A percentile compares a stretch with the other conserved stretches of the same genome.
Conservation (phyloP, 2,329 filamentous ascomycete genomes). For the Cladophialophora yegresii region DNA sequence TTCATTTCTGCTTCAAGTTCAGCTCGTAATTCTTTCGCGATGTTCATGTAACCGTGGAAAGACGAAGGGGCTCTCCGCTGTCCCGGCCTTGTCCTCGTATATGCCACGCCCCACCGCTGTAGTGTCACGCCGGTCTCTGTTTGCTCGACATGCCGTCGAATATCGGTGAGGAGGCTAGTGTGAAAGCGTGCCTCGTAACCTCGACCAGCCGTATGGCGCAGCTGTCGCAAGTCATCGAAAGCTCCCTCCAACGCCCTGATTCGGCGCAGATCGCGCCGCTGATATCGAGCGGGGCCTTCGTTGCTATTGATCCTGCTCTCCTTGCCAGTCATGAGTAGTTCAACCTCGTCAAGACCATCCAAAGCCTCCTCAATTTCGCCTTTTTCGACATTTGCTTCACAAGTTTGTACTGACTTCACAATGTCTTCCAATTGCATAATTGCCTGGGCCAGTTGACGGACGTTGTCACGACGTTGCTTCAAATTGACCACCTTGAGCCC, state of each 20-base stretch:
- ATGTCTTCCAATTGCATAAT: constrained; percentile 80
- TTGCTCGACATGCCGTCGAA: constrained; percentile 75
- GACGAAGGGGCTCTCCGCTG: constrained; percentile 67
- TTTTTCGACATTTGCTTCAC: constrained; percentile 77
- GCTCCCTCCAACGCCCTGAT: constrained; percentile 80
- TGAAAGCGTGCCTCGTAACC: constrained; percentile 82
- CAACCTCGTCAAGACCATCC: constrained; percentile 73
- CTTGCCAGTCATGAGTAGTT: constrained; percentile 73
- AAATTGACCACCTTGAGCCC: constrained; percentile 85
- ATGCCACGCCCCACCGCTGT: constrained; percentile 79
- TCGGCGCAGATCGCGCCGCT: constrained; percentile 66
- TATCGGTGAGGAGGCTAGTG: constrained; percentile 72
- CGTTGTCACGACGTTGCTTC: constrained; percentile 77
- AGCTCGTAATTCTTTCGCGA: constrained; percentile 69
- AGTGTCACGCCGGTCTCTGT: constrained; percentile 73
- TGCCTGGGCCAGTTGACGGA: constrained; percentile 77
- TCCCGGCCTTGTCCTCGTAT: constrained; percentile 68
- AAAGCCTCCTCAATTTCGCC: constrained; percentile 83
- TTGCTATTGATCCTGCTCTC: constrained; percentile 36
- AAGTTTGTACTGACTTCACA: constrained; percentile 71
- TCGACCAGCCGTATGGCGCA: constrained; percentile 80
- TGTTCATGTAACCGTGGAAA: constrained; percentile 76
- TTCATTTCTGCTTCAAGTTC: constrained; percentile 70
- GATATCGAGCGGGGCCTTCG: constrained; percentile 33
- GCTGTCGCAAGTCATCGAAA: constrained; percentile 70